Conservation (phyloP, 345 rosid species). For the Pistacia integerrima region DNA sequence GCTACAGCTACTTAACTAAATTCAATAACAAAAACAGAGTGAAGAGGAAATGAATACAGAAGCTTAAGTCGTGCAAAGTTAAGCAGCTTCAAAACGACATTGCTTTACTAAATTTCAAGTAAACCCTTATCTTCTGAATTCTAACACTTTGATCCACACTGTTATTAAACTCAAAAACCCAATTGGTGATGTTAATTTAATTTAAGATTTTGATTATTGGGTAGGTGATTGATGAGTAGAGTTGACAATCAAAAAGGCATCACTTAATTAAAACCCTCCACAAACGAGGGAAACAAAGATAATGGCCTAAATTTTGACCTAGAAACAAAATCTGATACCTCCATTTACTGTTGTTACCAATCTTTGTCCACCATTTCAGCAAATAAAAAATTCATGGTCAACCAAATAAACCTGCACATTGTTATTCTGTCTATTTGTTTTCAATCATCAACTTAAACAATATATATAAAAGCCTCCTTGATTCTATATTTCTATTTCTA, state of each 20-base stretch:
- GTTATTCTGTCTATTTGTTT: background rate
- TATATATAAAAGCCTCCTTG: no score
- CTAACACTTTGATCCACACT: no score
- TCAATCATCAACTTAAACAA: background rate
- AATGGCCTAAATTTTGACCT: conserved; percentile 27
- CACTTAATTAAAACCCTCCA: conserved; percentile 8
- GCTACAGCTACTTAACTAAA: no score
- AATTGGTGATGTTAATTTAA: conserved; percentile 29
- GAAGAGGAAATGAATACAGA: no score
- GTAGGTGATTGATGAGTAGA: conserved; percentile 22
- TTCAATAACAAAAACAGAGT: no score
- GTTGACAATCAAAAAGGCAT: conserved; percentile 53
- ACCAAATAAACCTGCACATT: conserved; percentile 26
- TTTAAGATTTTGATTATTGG: conserved; percentile 17
- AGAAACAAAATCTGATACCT: conserved; percentile 27
- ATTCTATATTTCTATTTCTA: no score
- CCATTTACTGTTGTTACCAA: conserved; percentile 26
- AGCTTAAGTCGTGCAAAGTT: no score
- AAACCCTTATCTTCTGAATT: no score
- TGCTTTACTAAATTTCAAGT: no score
- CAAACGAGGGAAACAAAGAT: conserved; percentile 25
- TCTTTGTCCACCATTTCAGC: conserved; percentile 18
- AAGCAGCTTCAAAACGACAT: no score
- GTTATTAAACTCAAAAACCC: conserved; percentile 12
- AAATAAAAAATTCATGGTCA: conserved; percentile 23